These are phyloP conservation scores for Chalaropsis ovoidea DNA, from an alignment of 2,329 filamentous ascomycete species.

Conservation along the genomic window DNA sequence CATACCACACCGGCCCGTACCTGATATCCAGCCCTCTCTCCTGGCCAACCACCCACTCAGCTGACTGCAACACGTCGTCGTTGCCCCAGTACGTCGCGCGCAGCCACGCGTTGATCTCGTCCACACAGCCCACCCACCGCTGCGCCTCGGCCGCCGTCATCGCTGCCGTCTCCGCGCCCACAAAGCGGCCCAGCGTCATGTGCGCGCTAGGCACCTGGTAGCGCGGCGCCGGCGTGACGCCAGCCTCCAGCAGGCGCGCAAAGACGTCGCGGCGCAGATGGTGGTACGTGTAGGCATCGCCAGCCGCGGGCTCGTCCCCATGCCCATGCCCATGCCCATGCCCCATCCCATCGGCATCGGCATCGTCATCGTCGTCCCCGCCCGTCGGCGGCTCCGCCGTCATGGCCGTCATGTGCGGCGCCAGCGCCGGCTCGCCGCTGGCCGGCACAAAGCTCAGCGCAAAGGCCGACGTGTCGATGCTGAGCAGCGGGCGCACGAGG, in stretches of 20 bases:
- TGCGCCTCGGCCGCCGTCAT: conserved; percentile 48
- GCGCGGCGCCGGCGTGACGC: conserved; percentile 52
- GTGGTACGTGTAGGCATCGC: conserved; percentile 74
- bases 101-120: conserved; percentile 68
- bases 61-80: conserved; percentile 56
- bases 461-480: conserved; percentile 74
- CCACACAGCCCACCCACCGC: conserved; percentile 59
- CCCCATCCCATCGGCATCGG: too few species aligned
- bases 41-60: conserved; percentile 78
- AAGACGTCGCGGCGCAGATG: conserved; percentile 77
- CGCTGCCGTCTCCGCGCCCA: conserved; percentile 32
- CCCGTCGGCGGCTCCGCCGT: background rate
- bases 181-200: conserved; percentile 74
- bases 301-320: conserved; percentile 25
- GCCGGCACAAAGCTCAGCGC: conserved; percentile 82
- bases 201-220: conserved; percentile 87
- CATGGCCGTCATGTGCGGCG: conserved; percentile 6
- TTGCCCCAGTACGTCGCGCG: conserved; percentile 31
- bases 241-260: conserved; percentile 47
- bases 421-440: conserved; percentile 43
- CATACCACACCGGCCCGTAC: conserved; percentile 76
- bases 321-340: too few species aligned
- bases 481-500: conserved; percentile 71
- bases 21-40: conserved; percentile 70
- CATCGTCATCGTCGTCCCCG: background rate